These are phyloP conservation scores for Neocucurbitaria cava DNA, from an alignment of 2,329 filamentous ascomycete genomes.

Conservation along the genomic window DNA sequence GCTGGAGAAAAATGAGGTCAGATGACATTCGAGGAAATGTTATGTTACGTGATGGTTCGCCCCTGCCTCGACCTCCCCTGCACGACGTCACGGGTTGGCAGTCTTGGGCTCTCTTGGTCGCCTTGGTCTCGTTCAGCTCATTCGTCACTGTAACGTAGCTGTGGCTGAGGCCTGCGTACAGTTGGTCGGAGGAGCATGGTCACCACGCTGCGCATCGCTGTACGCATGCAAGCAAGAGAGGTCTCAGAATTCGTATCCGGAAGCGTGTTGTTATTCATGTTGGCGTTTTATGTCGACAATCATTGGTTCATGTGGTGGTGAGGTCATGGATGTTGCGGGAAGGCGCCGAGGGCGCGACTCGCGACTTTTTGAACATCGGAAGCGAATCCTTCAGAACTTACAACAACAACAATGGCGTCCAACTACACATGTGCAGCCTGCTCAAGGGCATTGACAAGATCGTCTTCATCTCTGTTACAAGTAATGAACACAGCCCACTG, in stretches of 20 bases:
- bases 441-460: conserved; percentile 32
- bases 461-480: conserved; percentile 23
- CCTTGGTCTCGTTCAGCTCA: neutral
- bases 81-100: neutral
- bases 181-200: neutral
- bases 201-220: neutral
- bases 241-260: neutral
- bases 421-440: conserved; percentile 48
- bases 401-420: conserved; percentile 41
- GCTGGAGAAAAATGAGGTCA: neutral
- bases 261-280: conserved; percentile 7
- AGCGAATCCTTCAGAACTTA: conserved; percentile 7
- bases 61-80: neutral
- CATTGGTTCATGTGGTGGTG: conserved; percentile 31
- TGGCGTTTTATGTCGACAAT: conserved; percentile 9
- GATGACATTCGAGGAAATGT: neutral
- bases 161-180: neutral
- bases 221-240: neutral
- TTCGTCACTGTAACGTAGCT: neutral
- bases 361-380: conserved; percentile 32
- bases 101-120: neutral
- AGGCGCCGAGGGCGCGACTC: conserved; percentile 34
- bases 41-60: neutral
- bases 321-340: conserved; percentile 41
- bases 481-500: conserved; percentile 16